phyloP scores from a whole-genome alignment of 768 basidiomycete species.

The Stropharia rugosoannulata region DNA sequence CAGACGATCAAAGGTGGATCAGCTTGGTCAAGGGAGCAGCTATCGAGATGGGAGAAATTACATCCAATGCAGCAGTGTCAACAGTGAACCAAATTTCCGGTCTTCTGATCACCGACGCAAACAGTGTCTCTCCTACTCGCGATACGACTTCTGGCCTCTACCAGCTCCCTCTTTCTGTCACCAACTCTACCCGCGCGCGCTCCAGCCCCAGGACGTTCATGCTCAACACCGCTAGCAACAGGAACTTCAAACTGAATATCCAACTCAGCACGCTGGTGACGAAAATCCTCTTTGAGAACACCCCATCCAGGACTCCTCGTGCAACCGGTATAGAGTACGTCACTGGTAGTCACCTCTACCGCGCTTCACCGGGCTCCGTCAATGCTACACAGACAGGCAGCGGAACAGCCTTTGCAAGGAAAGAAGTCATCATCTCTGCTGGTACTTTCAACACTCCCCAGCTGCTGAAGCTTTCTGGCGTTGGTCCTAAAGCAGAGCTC shows the following conservation, averaged over 20 bases:
- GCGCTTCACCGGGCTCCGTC: conserved; percentile 2
- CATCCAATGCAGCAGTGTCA: background rate
- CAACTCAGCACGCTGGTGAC: conserved; percentile 59
- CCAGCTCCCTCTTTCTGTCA: conserved; percentile 7
- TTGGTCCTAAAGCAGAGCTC: conserved; percentile 52
- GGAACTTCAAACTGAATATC: conserved; percentile 49
- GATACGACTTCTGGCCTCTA: conserved; percentile 5
- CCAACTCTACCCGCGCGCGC: conserved; percentile 4
- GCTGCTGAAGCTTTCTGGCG: conserved; percentile 51
- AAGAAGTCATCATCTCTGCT: conserved; percentile 54
- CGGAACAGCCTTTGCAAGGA: conserved; percentile 45
- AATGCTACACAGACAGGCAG: conserved; percentile 18
- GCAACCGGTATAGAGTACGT: conserved; percentile 39
- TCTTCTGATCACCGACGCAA: background rate
- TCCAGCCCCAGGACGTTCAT: conserved; percentile 5
- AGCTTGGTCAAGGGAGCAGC: conserved; percentile 6
- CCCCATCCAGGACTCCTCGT: conserved; percentile 39
- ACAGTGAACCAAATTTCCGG: background rate
- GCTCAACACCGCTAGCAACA: conserved; percentile 2
- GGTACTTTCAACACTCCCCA: conserved; percentile 51
- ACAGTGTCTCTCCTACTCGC: conserved; percentile 3
- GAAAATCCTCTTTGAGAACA: conserved; percentile 44
- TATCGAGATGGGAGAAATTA: background rate
- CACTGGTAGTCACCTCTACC: conserved; percentile 6
- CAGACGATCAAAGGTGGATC: background rate